Evolutionary conservation across 768 basidiomycete species (phyloP).

Genomic region (Dendrothele bispora): DNA sequence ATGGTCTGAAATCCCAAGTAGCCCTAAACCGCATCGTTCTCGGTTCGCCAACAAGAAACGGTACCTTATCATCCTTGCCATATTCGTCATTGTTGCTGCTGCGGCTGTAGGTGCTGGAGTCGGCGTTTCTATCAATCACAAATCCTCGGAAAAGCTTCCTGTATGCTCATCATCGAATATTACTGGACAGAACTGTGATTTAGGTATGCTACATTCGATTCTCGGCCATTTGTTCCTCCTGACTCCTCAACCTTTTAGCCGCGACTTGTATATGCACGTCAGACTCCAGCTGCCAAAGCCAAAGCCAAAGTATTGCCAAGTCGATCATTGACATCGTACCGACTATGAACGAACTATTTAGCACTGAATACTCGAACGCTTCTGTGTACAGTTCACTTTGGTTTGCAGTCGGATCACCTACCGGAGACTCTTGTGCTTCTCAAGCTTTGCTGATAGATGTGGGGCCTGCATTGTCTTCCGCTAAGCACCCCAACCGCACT

Average conservation of each 20-base stretch:
- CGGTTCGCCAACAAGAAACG: conserved; percentile 3
- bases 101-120: conserved; percentile 44
- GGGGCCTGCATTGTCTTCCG: conserved; percentile 39
- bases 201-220: conserved; percentile 42
- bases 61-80: conserved; percentile 25
- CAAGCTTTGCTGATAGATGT: conserved; percentile 60
- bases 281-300: conserved; percentile 39
- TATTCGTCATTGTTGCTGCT: conserved; percentile 35
- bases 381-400: conserved; percentile 52
- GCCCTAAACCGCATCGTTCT: neutral
- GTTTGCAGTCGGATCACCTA: conserved; percentile 43
- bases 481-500: conserved; percentile 46
- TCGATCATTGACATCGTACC: conserved; percentile 51
- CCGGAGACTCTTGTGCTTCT: conserved; percentile 45
- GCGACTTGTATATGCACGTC: conserved; percentile 63
- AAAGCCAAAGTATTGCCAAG: conserved; percentile 55
- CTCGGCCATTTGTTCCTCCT: conserved; percentile 2
- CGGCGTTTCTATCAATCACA: conserved; percentile 39
- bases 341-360: conserved; percentile 45
- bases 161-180: conserved; percentile 39
- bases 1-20: conserved; percentile 1
- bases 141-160: conserved; percentile 12
- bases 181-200: conserved; percentile 52
- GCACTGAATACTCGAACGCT: conserved; percentile 41
- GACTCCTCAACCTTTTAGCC: conserved; percentile 35